Percentiles rank a stretch among this genome's conserved stretches.
These are phyloP conservation scores for Zoysia japonica DNA, from an alignment of 176 grass and related monocot species.

Conservation along the genomic window DNA sequence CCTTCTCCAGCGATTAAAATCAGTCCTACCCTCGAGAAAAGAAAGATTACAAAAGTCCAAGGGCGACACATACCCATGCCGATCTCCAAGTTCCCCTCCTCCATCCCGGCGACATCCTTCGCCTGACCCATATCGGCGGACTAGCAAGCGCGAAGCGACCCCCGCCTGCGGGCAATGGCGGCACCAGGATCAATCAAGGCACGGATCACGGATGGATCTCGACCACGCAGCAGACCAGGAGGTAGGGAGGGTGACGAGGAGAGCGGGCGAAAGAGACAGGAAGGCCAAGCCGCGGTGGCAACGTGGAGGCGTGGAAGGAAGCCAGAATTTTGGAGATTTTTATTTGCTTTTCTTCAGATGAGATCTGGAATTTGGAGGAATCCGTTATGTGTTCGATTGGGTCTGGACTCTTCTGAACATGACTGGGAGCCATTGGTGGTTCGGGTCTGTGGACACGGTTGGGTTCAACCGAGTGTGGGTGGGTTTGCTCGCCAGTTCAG, in stretches of 20 bases:
- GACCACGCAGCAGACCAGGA: not conserved
- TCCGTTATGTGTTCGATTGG: too few species aligned
- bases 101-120: constrained; percentile 57
- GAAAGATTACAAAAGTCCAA: not conserved
- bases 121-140: constrained; percentile 55
- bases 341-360: not conserved
- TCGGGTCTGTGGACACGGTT: too few species aligned
- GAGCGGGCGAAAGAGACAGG: not conserved
- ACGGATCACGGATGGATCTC: not conserved
- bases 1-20: not conserved
- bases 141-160: not conserved
- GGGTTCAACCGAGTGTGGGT: too few species aligned
- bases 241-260: not conserved
- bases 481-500: too few species aligned
- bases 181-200: not conserved
- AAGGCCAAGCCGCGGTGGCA: not conserved
- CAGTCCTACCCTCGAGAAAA: not conserved
- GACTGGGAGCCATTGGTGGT: too few species aligned
- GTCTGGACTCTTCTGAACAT: too few species aligned
- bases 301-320: constrained; percentile 9
- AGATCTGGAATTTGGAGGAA: not conserved
- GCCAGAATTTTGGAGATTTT: not conserved
- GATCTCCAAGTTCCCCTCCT: constrained; percentile 81
- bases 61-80: constrained; percentile 60
- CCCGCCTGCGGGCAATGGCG: constrained; percentile 46